These are phyloP conservation scores for Artemisia argyi DNA, from an alignment of 129 eudicot genomes.

Conservation along the genomic window DNA sequence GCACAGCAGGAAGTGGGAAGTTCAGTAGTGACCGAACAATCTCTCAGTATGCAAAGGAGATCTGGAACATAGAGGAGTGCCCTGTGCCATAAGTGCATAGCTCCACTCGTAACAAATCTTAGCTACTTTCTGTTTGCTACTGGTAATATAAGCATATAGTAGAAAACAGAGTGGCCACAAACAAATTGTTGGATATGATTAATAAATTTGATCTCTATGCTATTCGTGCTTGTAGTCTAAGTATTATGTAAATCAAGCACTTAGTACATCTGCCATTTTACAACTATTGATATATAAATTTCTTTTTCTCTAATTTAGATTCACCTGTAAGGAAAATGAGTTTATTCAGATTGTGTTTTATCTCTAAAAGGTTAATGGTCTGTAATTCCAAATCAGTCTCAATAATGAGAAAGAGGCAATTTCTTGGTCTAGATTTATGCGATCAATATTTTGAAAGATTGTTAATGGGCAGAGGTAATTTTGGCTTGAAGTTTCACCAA, in stretches of 20 bases:
- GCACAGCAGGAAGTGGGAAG: constrained; percentile 99
- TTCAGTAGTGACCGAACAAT: constrained; percentile 98
- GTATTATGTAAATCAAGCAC: constrained; percentile 14
- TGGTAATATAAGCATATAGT: neutral
- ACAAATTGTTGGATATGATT: constrained; percentile 11
- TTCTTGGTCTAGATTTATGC: no score
- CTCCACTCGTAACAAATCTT: constrained; percentile 4
- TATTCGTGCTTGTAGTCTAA: constrained; percentile 5
- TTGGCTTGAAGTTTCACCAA: no score
- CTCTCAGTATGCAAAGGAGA: constrained; percentile 86
- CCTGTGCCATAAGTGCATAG: constrained; percentile 51
- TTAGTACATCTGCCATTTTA: constrained; percentile 16
- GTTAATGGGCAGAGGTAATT: no score
- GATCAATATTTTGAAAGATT: no score
- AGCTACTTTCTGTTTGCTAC: constrained; percentile 2
- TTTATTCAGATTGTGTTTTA: no score
- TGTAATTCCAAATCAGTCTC: no score
- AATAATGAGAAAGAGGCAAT: no score
- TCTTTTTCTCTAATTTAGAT: no score
- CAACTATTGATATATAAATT: neutral
- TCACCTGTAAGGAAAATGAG: no score
- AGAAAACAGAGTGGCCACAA: constrained; percentile 18
- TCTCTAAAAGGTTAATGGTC: no score
- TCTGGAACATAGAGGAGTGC: constrained; percentile 81
- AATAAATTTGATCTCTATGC: constrained; percentile 26